Evolutionary conservation across 208 protist genomes (phyloP).

Genomic region (Leishmania braziliensis): DNA sequence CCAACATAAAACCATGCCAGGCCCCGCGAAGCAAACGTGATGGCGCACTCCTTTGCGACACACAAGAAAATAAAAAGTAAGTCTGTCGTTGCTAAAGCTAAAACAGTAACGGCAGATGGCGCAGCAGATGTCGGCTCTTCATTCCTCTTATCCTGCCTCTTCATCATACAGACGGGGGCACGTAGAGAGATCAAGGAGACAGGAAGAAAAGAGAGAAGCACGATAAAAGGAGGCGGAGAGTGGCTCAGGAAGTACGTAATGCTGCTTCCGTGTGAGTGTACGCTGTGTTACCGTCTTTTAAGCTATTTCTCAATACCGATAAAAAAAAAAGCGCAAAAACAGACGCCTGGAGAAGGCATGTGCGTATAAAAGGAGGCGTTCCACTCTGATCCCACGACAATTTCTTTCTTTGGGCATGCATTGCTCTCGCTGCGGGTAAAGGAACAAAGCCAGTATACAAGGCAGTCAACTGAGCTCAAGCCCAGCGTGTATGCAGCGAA

Average conservation of each 20-base stretch:
- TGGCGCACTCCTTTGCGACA: neutral
- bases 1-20: neutral
- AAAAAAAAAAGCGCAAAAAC: neutral
- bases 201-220: neutral
- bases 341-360: neutral
- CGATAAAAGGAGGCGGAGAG: neutral
- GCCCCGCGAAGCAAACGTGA: neutral
- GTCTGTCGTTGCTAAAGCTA: neutral
- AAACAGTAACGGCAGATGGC: neutral
- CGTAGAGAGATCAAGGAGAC: neutral
- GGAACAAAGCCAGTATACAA: neutral
- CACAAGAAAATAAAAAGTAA: neutral
- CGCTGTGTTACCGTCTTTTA: neutral
- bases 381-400: neutral
- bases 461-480: neutral
- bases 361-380: neutral
- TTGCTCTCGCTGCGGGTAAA: neutral
- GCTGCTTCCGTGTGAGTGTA: neutral
- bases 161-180: neutral
- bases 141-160: neutral
- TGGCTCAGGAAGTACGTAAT: neutral
- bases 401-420: neutral
- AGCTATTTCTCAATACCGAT: neutral
- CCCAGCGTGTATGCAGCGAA: neutral
- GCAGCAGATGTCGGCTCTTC: neutral